Base-by-base conservation (phyloP, 2,329 filamentous ascomycete species). In the Diaporthe ilicicola region DNA sequence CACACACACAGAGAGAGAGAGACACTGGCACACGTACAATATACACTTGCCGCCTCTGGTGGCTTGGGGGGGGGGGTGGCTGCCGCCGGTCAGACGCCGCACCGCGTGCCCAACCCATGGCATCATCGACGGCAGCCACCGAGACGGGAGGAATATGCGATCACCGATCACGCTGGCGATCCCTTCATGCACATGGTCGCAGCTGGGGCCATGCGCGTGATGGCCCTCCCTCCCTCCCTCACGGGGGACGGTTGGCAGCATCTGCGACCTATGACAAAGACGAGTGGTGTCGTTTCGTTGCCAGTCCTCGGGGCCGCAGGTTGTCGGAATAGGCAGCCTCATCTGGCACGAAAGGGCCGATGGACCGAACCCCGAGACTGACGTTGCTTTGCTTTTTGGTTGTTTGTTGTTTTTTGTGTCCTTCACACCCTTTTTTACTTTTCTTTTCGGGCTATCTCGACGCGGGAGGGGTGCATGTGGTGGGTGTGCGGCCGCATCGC, bases 21-120 rank as follows among this genome's bases (percentile, higher is more conserved):
- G 39, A 61, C 39, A 46, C 10, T 17, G 46, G 10, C 50, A 34
- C 32, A 34, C 32, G 4, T 34, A 34, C 32, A 34, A 34, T n/a
- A 32, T 19, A 34, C 17, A 34, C 1, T 17, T 48, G 56, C 27
- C 37, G 39, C 37, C 17, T 19, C 34, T 39, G 22, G 64, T 54
- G 64, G 62, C 62, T 69, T 46, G 39, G 13, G 42, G 50, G 53
- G 64, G 44, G 39, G 13, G 42, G 50, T 61, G 64, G 62, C 64
- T 54, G 54, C 56, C 64, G 69, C 69, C 53, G 67, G 48, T 71
- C 62, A 68, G 64, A 62, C 54, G 59, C 22, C 34, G 34, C 56
- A 42, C 54, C 62, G 34, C 44, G 34, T 34, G 51, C 51, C 19
- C 56, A 15, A 34, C 32, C 39, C 56, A 61, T 46, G 55, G 39